Evolutionary conservation across 2,329 filamentous ascomycete genomes (phyloP), one percentile per base, ranked within the genome.

Genomic region (Beauveria sp.): DNA sequence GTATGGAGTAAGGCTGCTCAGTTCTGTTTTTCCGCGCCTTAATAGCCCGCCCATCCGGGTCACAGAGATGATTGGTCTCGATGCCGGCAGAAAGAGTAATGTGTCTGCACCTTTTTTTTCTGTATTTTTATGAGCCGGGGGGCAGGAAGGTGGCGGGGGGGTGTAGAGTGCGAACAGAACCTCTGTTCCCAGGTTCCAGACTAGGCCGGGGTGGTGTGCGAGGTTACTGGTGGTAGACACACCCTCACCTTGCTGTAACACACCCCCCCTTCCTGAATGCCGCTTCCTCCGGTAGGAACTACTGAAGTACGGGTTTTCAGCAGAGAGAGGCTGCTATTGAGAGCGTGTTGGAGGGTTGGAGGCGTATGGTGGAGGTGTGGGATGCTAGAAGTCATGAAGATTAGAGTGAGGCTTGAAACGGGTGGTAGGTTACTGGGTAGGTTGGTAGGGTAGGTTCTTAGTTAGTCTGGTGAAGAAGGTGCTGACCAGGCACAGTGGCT

Each of bases 11-110:
- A 50, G 55, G 55, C 55, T 58, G 31, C 55, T 42, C n/a, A n/a
- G 10, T 28, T 28, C 31, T 45, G 14, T 42, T 26, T 50, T 28
- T 40, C 14, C 31, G 34, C 43, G 14, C 20, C 14, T 22, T 50
- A 16, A 14, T 16, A 38, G 34, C 56, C 46, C 56, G 56, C 24
- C 56, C 46, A 51, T 59, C 46, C 45, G 38, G 46, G 34, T 59
- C 22, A 20, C 56, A 59, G 56, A 51, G 8, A 43, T 59, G 56
- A 59, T 59, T 59, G 56, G 56, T 26, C 46, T 58, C 34, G n/a
- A 56, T 34, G 53, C 24, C 26, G 54, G 38, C 31, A 58, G 43
- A 40, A 31, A 57, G 55, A 40, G 31, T 58, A 40, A 58, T 26
- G 50, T 53, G 28, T 24, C 20, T 58, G 22, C 20, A 10, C 14